Evolutionary conservation across 2,329 filamentous ascomycete species (phyloP), one percentile per base, ranked within the genome.

Genomic region (Monosporascus sp.): DNA sequence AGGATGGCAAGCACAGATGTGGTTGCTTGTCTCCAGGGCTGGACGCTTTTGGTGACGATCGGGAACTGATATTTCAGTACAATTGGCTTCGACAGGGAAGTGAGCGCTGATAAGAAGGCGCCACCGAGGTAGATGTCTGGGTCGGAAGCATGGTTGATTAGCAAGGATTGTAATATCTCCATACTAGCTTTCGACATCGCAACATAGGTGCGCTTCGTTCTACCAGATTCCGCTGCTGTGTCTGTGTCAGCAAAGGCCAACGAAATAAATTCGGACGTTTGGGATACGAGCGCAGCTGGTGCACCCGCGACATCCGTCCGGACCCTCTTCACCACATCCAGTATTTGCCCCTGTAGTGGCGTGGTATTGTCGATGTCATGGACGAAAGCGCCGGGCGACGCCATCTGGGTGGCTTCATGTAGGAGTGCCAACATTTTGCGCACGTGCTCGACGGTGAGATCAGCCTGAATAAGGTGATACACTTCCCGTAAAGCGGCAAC

Each of bases 151-250:
- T 89, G 84, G 17, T 75, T 71, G 4, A 83, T 70, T 3, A 87
- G 74, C 2, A 90, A 71, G 0, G 72, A 73, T 57, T 88, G 78
- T 2, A 95, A 70, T 46, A 90, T 80, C 2, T 78, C 74, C 79
- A 96, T 94, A 54, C 87, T 85, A 20, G 83, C 82, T 68, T 94
- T 96, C 1, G 92, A 90, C 65, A 97, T 82, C 36, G 94, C 93
- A 52, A 99, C 85, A 65, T 91, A 97, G 0, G 90, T 96, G 7
- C 90, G 88, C 53, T 83, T 83, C 49, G 69, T 49, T 36, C 59
- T 67, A 59, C 67, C 69, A 52, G 58, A 72, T 52, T 56, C 69
- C 22, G 55, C 64, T 51, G 53, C 73, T 64, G 53, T 70, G 67
- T 61, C 62, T 55, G 57, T 65, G 15, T 66, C 70, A 31, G 70